Conservation (phyloP, 2,329 filamentous ascomycete genomes). For the Pseudocercospora macadamiae region DNA sequence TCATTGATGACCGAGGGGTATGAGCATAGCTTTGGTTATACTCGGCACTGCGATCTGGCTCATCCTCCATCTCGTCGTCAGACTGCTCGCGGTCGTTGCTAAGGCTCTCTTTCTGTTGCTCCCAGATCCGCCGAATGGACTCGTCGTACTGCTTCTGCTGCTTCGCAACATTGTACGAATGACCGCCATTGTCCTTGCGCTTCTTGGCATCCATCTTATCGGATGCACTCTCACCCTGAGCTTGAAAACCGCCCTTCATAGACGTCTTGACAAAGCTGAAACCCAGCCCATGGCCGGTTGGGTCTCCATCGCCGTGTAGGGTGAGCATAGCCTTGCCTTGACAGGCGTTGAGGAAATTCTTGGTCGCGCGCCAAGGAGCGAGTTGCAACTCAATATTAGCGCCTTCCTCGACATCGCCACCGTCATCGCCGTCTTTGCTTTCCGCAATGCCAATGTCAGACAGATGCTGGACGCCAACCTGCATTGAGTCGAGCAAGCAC, state of each 20-base stretch:
- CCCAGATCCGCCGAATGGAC: conserved; percentile 90
- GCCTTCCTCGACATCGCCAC: conserved; percentile 63
- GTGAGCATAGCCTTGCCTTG: conserved; percentile 96
- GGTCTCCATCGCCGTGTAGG: conserved; percentile 91
- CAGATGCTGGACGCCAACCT: conserved; percentile 88
- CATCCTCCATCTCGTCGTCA: conserved; percentile 69
- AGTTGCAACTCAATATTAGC: conserved; percentile 85
- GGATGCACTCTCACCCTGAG: conserved; percentile 84
- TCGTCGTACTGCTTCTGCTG: conserved; percentile 92
- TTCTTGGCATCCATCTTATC: conserved; percentile 81
- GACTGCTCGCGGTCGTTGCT: conserved; percentile 74
- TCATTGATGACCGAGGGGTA: conserved; percentile 68
- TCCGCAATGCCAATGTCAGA: conserved; percentile 85
- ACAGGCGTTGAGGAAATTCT: conserved; percentile 92
- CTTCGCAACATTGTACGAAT: conserved; percentile 95
- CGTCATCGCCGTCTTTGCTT: conserved; percentile 64
- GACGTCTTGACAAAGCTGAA: conserved; percentile 98
- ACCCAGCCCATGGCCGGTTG: conserved; percentile 87
- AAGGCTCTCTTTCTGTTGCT: conserved; percentile 78
- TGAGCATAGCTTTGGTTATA: conserved; percentile 47
- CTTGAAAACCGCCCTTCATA: conserved; percentile 97
- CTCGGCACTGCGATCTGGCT: conserved; percentile 53
- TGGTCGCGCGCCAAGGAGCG: conserved; percentile 94
- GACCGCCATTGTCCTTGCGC: conserved; percentile 72
- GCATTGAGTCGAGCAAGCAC: conserved; percentile 93